Conservation (phyloP, 345 rosid species). For the Kernera saxatilis region DNA sequence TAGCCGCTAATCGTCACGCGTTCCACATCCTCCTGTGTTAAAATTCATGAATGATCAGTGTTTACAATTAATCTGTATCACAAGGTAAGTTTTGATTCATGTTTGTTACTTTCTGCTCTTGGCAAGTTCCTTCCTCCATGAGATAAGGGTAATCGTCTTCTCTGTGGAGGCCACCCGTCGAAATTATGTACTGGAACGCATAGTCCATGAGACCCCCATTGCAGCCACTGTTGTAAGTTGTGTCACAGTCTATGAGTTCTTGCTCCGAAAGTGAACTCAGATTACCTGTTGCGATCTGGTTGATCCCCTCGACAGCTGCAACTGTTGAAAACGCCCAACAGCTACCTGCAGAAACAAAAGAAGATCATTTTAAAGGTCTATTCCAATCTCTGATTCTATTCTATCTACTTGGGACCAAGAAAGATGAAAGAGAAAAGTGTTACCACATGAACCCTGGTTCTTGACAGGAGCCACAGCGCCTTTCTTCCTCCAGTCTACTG, state of each 20-base stretch:
- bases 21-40: conserved; percentile 55
- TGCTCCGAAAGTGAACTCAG: conserved; percentile 70
- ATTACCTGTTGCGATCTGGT: conserved; percentile 74
- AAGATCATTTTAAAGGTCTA: background rate
- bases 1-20: conserved; percentile 55
- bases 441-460: conserved; percentile 85
- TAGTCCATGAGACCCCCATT: conserved; percentile 92
- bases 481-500: conserved; percentile 82
- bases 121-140: conserved; percentile 56
- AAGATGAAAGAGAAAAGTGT: conserved; percentile 9
- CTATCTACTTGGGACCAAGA: background rate
- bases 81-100: background rate
- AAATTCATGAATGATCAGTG: background rate
- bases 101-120: conserved; percentile 47
- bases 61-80: background rate
- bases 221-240: conserved; percentile 59
- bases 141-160: conserved; percentile 78
- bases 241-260: conserved; percentile 85
- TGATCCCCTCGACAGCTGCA: conserved; percentile 82
- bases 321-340: conserved; percentile 96
- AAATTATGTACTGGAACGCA: conserved; percentile 63
- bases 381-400: conserved; percentile 12
- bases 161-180: conserved; percentile 67
- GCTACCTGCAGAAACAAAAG: conserved; percentile 47
- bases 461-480: conserved; percentile 73